Evolutionary conservation across 495 filamentous ascomycete species (phyloP).

Genomic region (Hypoxylon perforatum): DNA sequence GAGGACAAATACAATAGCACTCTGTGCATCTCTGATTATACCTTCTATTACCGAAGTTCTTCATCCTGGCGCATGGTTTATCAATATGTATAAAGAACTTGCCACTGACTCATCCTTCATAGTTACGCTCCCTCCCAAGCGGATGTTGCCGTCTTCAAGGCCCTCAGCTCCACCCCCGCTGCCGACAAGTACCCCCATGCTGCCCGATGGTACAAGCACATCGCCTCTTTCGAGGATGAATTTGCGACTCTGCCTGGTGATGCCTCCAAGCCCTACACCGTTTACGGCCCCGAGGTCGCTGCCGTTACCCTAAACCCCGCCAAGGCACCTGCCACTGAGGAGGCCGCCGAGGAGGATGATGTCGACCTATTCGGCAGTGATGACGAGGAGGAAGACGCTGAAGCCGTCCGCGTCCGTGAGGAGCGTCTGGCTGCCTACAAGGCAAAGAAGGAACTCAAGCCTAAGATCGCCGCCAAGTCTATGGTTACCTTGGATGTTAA

Average conservation of each 20-base stretch:
- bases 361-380: slow-evolving; percentile 90
- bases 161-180: slow-evolving; percentile 77
- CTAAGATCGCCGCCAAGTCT: slow-evolving; percentile 93
- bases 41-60: slow-evolving; percentile 20
- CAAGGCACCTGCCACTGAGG: slow-evolving; percentile 82
- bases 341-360: slow-evolving; percentile 84
- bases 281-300: slow-evolving; percentile 87
- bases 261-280: slow-evolving; percentile 83
- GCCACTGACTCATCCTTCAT: slow-evolving; percentile 34
- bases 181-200: slow-evolving; percentile 90
- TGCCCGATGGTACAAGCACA: slow-evolving; percentile 99
- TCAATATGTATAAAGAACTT: slow-evolving; percentile 3
- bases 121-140: slow-evolving; percentile 92
- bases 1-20: slow-evolving; percentile 82
- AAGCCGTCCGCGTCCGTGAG: slow-evolving; percentile 83
- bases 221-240: slow-evolving; percentile 87
- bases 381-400: slow-evolving; percentile 93
- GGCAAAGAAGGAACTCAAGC: slow-evolving; percentile 95
- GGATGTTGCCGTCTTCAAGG: slow-evolving; percentile 94
- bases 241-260: slow-evolving; percentile 93
- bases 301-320: slow-evolving; percentile 84
- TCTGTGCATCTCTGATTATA: slow-evolving; percentile 83
- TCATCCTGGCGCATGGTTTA: not conserved
- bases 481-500: slow-evolving; percentile 96
- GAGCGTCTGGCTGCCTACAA: slow-evolving; percentile 91